Evolutionary conservation across 2,329 filamentous ascomycete species (phyloP), one percentile per base, ranked within the genome.

Genomic region (Leptosphaerulina australis): DNA sequence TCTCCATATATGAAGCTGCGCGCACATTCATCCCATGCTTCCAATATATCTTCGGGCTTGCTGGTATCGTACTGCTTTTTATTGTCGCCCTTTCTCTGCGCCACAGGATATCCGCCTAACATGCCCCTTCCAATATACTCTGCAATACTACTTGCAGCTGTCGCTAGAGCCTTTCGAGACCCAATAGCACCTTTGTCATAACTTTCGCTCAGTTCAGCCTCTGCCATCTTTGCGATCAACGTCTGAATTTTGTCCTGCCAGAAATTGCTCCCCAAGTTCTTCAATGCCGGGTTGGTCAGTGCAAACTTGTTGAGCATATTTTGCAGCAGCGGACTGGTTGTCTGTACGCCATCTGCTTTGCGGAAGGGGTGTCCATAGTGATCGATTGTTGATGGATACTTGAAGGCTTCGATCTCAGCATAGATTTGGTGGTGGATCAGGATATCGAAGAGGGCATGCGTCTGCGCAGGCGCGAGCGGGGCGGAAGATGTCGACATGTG

Each of bases 161-260:
- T 90, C 0, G 88, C 83, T 38, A 93, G 73, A 15, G 87, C 88
- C 74, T 91, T 91, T 41, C 89, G 79, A 51, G 86, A 85, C 0
- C 89, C 89, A 58, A 93, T 74, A 0, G 84, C 79, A 11, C 87
- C 88, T 71, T 91, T 91, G 69, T 93, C 89, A 64, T 91, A 93
- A 67, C 87, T 91, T 70, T 93, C 89, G 1, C 87, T 91, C 24
- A 93, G 76, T 40, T 90, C 84, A 2, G 84, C 87, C 24, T 85
- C 80, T 7, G 81, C 85, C 44, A 93, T 59, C 40, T 68, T 68
- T 39, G 61, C 63, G 4, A 74, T 61, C 31, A 74, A 56, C 11
- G 60, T 53, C 43, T 62, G 58, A 17, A 72, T 59, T 75, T 62
- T 83, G 79, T 60, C 66, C 48, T 70, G 62, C 71, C 72, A 74